Conservation (phyloP, 306 rosid species). For the Herpetospermum pedunculosum region DNA sequence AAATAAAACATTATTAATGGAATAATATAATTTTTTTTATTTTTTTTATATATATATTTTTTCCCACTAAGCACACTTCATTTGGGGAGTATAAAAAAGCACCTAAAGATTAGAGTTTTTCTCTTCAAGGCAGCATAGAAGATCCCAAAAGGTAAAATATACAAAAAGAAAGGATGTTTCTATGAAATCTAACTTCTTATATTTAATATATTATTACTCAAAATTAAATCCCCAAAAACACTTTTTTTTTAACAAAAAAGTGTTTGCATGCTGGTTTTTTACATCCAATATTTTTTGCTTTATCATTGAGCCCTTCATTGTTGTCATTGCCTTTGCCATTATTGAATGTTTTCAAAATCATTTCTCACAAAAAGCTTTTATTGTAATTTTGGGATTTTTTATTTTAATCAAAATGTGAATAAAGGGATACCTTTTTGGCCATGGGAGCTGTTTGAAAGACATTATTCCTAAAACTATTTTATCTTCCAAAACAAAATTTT, state of each 20-base stretch:
- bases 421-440: too few species aligned
- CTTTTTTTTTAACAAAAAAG: too few species aligned
- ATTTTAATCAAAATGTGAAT: background rate
- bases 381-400: background rate
- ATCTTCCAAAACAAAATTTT: too few species aligned
- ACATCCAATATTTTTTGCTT: constrained; percentile 44
- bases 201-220: constrained; percentile 15
- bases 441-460: background rate
- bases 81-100: constrained; percentile 52
- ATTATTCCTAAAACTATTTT: too few species aligned
- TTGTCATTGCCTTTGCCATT: constrained; percentile 32
- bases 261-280: constrained; percentile 24
- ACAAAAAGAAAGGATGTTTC: constrained; percentile 33
- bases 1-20: constrained; percentile 21
- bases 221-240: constrained; percentile 19
- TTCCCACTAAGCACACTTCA: constrained; percentile 64
- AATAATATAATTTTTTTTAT: background rate
- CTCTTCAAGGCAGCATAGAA: constrained; percentile 41
- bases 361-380: too few species aligned
- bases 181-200: constrained; percentile 11
- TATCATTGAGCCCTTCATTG: constrained; percentile 15
- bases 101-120: constrained; percentile 28
- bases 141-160: constrained; percentile 70
- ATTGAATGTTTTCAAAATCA: constrained; percentile 13
- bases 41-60: background rate